Evolutionary conservation across 2,329 filamentous ascomycete genomes (phyloP).

Genomic region (Cercospora citrullina): DNA sequence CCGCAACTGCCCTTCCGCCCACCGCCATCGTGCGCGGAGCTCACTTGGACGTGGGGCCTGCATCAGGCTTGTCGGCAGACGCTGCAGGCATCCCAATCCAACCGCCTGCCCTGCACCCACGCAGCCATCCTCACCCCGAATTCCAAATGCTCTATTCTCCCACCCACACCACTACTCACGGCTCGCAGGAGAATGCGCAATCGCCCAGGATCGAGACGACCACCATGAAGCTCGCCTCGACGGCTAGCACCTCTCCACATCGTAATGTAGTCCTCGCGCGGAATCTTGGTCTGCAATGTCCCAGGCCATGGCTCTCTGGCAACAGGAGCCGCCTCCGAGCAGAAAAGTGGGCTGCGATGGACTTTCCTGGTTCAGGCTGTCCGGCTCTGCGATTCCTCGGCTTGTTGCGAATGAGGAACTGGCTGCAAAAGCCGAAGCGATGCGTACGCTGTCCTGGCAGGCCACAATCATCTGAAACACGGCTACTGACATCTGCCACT

Average conservation of each 20-base stretch:
- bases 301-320: neutral
- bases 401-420: neutral
- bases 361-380: neutral
- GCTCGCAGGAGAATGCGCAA: neutral
- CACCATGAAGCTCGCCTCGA: neutral
- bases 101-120: neutral
- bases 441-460: neutral
- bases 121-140: neutral
- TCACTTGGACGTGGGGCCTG: neutral
- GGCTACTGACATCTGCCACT: constrained; percentile 11
- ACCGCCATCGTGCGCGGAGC: neutral
- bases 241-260: neutral
- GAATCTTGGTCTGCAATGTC: neutral
- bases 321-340: neutral
- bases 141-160: neutral
- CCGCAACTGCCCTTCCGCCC: neutral
- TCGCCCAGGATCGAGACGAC: neutral
- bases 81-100: neutral
- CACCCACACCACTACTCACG: neutral
- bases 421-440: neutral
- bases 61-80: neutral
- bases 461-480: constrained; percentile 12
- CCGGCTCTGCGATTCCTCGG: neutral
- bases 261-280: neutral
- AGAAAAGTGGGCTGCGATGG: neutral